Conservation (phyloP, 2,329 filamentous ascomycete species). For the Fusarium fracticaudum region DNA sequence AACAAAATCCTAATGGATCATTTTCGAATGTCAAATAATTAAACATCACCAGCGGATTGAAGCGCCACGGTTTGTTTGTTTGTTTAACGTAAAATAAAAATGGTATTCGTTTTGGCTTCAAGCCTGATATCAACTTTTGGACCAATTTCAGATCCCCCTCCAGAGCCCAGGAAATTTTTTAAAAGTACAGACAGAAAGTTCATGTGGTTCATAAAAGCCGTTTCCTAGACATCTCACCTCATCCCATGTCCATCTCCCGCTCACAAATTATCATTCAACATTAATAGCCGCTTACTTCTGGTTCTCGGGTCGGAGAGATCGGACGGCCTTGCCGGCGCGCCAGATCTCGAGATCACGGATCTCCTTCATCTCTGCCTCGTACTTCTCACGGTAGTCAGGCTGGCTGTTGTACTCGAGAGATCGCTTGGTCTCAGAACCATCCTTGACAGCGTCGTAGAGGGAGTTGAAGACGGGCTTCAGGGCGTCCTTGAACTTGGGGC, state of each 20-base stretch:
- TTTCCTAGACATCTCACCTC: constrained; percentile 28
- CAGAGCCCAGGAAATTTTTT: constrained; percentile 37
- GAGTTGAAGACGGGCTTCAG: constrained; percentile 99
- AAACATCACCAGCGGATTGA: not conserved
- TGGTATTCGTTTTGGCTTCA: constrained; percentile 37
- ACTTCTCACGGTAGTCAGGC: constrained; percentile 95
- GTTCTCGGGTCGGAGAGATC: constrained; percentile 87
- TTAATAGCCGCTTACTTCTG: constrained; percentile 67
- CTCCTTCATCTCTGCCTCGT: constrained; percentile 98
- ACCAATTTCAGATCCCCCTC: constrained; percentile 36
- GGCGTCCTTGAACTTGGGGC: constrained; percentile 94
- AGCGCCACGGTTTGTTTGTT: not conserved
- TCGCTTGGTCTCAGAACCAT: constrained; percentile 94
- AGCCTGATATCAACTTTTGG: constrained; percentile 44
- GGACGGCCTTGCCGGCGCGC: constrained; percentile 97
- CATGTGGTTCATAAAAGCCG: constrained; percentile 37
- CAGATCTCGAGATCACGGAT: constrained; percentile 99
- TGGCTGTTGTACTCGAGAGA: constrained; percentile 97
- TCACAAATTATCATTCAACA: constrained; percentile 25
- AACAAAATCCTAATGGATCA: not conserved
- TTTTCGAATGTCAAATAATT: not conserved
- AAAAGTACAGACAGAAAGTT: constrained; percentile 42
- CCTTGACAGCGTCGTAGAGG: constrained; percentile 91
- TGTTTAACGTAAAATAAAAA: constrained; percentile 22
- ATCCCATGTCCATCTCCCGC: constrained; percentile 8